Percentiles rank a stretch among this genome's conserved stretches.
phyloP scores from a whole-genome alignment of 1,284 basidiomycete species.

The Serendipita sp. region DNA sequence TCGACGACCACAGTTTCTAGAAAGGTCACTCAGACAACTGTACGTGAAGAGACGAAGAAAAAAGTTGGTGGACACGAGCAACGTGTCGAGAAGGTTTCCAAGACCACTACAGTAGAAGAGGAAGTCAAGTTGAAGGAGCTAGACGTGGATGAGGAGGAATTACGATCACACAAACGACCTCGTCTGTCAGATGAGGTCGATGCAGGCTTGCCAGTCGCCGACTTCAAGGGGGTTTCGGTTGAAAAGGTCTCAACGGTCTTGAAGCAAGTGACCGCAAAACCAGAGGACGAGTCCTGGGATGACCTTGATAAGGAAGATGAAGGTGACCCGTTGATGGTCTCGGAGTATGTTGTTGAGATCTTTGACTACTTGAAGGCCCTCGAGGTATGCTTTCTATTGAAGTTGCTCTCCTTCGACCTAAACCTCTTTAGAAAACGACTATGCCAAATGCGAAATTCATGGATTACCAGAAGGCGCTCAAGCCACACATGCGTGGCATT shows the following conservation, averaged over 20 bases:
- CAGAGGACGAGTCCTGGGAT: slow-evolving; percentile 34
- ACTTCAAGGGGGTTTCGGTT: not conserved
- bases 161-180: not conserved
- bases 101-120: not conserved
- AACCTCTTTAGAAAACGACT: slow-evolving; percentile 43
- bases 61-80: not conserved
- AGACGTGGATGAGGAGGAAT: not conserved
- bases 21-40: not conserved
- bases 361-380: slow-evolving; percentile 79
- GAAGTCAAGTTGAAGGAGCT: not conserved
- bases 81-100: not conserved
- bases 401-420: slow-evolving; percentile 9
- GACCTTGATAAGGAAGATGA: slow-evolving; percentile 87
- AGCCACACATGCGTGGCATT: slow-evolving; percentile 64
- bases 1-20: not conserved
- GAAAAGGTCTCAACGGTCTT: not conserved
- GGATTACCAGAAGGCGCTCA: slow-evolving; percentile 77
- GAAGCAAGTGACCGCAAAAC: not conserved
- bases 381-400: slow-evolving; percentile 32
- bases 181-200: not conserved
- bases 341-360: slow-evolving; percentile 90
- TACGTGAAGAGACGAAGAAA: not conserved
- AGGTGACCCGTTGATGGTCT: slow-evolving; percentile 95
- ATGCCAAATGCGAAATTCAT: slow-evolving; percentile 86
- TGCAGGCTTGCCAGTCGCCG: not conserved